Evolutionary conservation across 352 stramenopile genomes (phyloP).

Genomic region (Globisporangium spinosum): DNA sequence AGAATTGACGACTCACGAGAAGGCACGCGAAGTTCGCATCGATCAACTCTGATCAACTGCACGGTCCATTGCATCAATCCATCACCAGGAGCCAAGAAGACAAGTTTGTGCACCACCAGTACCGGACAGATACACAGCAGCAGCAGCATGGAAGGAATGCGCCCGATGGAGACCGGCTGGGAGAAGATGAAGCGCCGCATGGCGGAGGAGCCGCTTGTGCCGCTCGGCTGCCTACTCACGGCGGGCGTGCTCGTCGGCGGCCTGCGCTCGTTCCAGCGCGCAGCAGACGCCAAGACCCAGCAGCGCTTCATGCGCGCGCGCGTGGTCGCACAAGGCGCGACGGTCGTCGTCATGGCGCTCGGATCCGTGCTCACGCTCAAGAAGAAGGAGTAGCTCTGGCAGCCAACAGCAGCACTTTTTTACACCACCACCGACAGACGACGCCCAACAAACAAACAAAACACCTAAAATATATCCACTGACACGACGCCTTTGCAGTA

Average conservation of each 20-base stretch:
- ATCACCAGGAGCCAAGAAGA: not conserved
- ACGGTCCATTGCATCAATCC: not conserved
- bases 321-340: slow-evolving; percentile 67
- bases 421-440: not conserved
- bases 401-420: not conserved
- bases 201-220: slow-evolving; percentile 71
- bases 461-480: not conserved
- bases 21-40: slow-evolving; percentile 3
- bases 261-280: slow-evolving; percentile 60
- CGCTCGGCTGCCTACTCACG: slow-evolving; percentile 61
- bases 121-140: slow-evolving; percentile 1
- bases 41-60: not conserved
- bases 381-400: slow-evolving; percentile 27
- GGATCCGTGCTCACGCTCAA: slow-evolving; percentile 69
- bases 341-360: slow-evolving; percentile 59
- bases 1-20: slow-evolving; percentile 3
- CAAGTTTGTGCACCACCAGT: not conserved
- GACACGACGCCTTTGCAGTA: not conserved
- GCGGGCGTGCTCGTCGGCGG: slow-evolving; percentile 57
- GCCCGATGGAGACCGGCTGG: slow-evolving; percentile 58
- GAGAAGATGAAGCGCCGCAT: slow-evolving; percentile 82
- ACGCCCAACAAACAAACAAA: not conserved
- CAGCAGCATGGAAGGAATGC: slow-evolving; percentile 30
- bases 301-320: slow-evolving; percentile 80
- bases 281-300: slow-evolving; percentile 65